Evolutionary conservation across 352 stramenopile genomes (phyloP), one percentile per base, ranked within the genome.

Genomic region (Globisporangium okanoganense): DNA sequence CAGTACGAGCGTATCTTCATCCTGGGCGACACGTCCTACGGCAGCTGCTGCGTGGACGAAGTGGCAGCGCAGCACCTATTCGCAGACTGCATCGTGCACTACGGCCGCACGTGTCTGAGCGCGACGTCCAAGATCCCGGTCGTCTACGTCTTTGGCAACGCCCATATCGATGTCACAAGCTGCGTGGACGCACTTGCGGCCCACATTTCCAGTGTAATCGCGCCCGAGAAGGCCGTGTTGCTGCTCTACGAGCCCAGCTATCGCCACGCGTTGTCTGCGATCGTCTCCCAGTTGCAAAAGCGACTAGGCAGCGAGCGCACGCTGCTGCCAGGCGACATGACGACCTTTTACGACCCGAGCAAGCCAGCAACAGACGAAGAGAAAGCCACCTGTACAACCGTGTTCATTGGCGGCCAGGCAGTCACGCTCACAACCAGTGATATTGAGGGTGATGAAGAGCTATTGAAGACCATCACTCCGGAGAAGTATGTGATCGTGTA

Each of bases 31-130:
- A 98, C 96, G 9, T 98, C 94, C 24, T 98, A 98, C 65, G 94
- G 88, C 43, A 96, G 88, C 58, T 98, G 95, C 78, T 98, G 95
- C 70, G 94, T 98, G 38, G 96, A 99, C 72, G 92, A 98, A 71
- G 91, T 99, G 27, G 90, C 91, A 13, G 94, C 95, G 41, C 82
- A 97, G 63, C 96, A 99, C 74, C 78, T 98, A 35, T 66, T 88
- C 31, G 95, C 95, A 0, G 87, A 98, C 78, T 87, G 95, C 62
- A 81, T 99, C 54, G 79, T 98, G 40, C 95, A 99, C 71, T 98
- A 97, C 76, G 96, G 96, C 20, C 91, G 95, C 75, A 95, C 92
- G 18, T 98, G 94, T 79, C 70, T 98, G 54, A 88, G 77, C 62
- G 77, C 86, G 33, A 92, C 72, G 48, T 87, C 71, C 27, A 91